Evolutionary conservation across 2,329 filamentous ascomycete species (phyloP), one percentile per base, ranked within the genome.

Genomic region (Cladosporium oxysporum): DNA sequence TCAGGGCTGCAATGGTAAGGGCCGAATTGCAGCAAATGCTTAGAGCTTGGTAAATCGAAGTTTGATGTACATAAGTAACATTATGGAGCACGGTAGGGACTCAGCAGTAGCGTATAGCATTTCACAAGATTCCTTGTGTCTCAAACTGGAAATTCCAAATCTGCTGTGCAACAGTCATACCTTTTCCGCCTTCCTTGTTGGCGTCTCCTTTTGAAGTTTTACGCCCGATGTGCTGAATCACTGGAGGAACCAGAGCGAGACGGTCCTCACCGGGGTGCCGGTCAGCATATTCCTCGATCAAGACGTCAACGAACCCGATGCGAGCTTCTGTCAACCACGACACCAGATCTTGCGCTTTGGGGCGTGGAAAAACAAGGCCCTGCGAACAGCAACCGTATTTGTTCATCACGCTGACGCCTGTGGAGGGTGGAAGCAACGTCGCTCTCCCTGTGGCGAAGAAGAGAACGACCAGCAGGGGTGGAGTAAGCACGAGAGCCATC

Each of bases 171-270:
- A 75, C 72, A 53, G 71, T 76, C 68, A 73, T 69, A 2, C 71
- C 72, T 59, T 75, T 74, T n/a, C 72, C 72, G 14, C 47, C 55
- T 12, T 57, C 23, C 49, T 47, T 41, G 37, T 55, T 50, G 57
- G 73, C 71, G 58, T 75, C 69, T 8, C 70, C 71, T 67, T 80
- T 81, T 8, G 75, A 77, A 61, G 76, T 82, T 69, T 74, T 77
- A 35, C 76, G 68, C 3, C 81, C 81, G n/a, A 82, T 71, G 70
- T 83, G 81, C 71, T 83, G 81, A 33, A 83, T 68, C 2, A 82
- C 69, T 58, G 76, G 78, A 1, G 80, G 81, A 7, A 76, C 78
- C 28, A 82, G 62, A 2, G 79, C 80, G 73, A 78, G 83, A 21
- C 81, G 74, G 49, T 78, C 66, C 66, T 80, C 73, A 2, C 72